phyloP scores from a whole-genome alignment of 2,329 filamentous ascomycete genomes.

The Pseudocercospora cruenta region DNA sequence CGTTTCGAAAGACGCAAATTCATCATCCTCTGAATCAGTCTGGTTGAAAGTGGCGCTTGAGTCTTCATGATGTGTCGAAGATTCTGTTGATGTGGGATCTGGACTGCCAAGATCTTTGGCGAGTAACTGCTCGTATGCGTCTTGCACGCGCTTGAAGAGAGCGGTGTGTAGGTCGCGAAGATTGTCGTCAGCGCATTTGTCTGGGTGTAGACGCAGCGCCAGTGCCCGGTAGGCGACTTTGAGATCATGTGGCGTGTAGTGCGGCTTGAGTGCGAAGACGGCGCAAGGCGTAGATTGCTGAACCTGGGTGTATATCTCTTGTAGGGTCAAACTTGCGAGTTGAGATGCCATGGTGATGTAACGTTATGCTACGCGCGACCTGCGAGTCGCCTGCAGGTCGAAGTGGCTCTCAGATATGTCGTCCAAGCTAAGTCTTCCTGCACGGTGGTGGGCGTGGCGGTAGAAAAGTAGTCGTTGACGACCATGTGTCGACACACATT shows the following conservation, averaged over 20 bases:
- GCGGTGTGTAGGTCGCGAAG: not conserved
- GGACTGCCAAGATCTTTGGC: not conserved
- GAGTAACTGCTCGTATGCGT: not conserved
- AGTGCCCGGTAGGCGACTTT: not conserved
- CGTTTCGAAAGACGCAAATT: not conserved
- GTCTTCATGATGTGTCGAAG: not conserved
- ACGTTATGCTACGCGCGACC: not conserved
- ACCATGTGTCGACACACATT: no score
- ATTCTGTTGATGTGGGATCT: not conserved
- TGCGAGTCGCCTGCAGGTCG: no score
- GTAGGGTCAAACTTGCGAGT: not conserved
- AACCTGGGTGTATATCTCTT: not conserved
- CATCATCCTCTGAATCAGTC: not conserved
- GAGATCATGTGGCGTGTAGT: not conserved
- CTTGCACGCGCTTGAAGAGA: not conserved
- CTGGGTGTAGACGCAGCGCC: not conserved
- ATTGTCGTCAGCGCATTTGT: not conserved
- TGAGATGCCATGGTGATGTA: not conserved
- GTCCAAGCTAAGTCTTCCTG: no score
- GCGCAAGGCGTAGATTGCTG: not conserved
- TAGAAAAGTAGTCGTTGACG: not conserved
- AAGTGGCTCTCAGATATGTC: no score
- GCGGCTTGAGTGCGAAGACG: not conserved
- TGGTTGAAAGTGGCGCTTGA: not conserved
- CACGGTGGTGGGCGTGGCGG: not conserved